Evolutionary conservation across 2,329 filamentous ascomycete species (phyloP), one percentile per base, ranked within the genome.

Genomic region (Nemania serpens): DNA sequence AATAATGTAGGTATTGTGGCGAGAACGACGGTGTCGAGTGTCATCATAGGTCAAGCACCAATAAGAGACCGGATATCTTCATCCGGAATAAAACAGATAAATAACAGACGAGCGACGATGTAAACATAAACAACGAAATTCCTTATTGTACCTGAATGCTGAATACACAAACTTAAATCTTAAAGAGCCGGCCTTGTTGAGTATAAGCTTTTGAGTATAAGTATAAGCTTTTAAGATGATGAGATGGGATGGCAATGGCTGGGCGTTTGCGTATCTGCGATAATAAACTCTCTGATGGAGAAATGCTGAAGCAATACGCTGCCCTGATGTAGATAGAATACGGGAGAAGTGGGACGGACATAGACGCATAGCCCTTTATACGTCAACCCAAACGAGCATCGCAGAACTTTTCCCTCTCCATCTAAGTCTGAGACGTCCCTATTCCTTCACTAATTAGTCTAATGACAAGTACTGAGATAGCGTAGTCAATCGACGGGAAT

Each of bases 21-120:
- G 37, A 46, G 5, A 13, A 34, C 22, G 55, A 49, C 48, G 45
- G 33, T 59, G 45, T 56, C 59, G 55, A 18, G 58, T 65, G 47
- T 63, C 66, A 68, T 70, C 45, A 57, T 68, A 68, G 59, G 63
- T 59, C 50, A 64, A 59, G 33, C 15, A 9, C 25, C 47, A 39
- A 41, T 51, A 17, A 53, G 3, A 50, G 22, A 25, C 15, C 10
- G 10, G 33, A 59, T 64, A 56, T 51, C 46, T 45, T 53, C 29
- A 45, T 52, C 41, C 49, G 20, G 22, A 53, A 57, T 6, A 29
- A 17, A 52, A 55, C 2, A 50, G 25, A 43, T 20, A 15, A 45
- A 50, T 37, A 47, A 15, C 18, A 34, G 5, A 33, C 12, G 33
- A 55, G 5, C 15, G 9, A 51, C 37, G 37, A 52, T 29, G 34